These are phyloP conservation scores for Pyrenochaeta sp. DNA, from an alignment of 2,329 filamentous ascomycete genomes.

Conservation along the genomic window DNA sequence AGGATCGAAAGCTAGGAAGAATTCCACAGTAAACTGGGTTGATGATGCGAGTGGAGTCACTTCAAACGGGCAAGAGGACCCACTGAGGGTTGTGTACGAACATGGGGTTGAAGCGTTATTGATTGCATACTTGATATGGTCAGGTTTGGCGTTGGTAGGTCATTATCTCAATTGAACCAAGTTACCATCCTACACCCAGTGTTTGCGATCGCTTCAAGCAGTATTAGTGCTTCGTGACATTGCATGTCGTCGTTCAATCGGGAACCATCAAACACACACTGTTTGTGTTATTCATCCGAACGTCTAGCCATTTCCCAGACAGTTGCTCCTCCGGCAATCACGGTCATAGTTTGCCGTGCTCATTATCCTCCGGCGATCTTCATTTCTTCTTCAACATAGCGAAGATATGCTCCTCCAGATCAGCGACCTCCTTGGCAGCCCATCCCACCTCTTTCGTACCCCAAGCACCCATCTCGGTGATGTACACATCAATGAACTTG, in stretches of 20 bases:
- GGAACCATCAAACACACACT: too few relatives aligned
- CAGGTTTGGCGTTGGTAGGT: slow-evolving; percentile 33
- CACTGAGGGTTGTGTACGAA: slow-evolving; percentile 25
- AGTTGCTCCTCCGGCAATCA: too few relatives aligned
- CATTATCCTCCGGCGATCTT: background rate
- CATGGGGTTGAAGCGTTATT: slow-evolving; percentile 16
- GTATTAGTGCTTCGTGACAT: background rate
- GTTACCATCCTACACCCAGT: too few relatives aligned
- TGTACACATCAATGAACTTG: slow-evolving; percentile 36
- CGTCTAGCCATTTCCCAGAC: too few relatives aligned
- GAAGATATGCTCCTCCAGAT: slow-evolving; percentile 31
- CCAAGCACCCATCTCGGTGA: slow-evolving; percentile 37
- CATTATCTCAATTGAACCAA: slow-evolving; percentile 7
- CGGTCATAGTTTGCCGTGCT: too few relatives aligned
- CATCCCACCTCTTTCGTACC: slow-evolving; percentile 19
- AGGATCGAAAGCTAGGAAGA: too few relatives aligned
- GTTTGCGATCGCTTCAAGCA: too few relatives aligned
- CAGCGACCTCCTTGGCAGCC: slow-evolving; percentile 16
- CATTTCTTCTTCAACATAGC: slow-evolving; percentile 4
- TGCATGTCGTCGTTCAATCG: too few relatives aligned
- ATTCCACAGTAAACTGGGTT: too few relatives aligned
- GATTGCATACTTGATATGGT: slow-evolving; percentile 25
- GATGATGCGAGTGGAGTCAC: too few relatives aligned
- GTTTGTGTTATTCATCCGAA: too few relatives aligned
- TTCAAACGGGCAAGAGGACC: too few relatives aligned